phyloP scores from a whole-genome alignment of 208 protist genomes.

The Angomonas desouzai region DNA sequence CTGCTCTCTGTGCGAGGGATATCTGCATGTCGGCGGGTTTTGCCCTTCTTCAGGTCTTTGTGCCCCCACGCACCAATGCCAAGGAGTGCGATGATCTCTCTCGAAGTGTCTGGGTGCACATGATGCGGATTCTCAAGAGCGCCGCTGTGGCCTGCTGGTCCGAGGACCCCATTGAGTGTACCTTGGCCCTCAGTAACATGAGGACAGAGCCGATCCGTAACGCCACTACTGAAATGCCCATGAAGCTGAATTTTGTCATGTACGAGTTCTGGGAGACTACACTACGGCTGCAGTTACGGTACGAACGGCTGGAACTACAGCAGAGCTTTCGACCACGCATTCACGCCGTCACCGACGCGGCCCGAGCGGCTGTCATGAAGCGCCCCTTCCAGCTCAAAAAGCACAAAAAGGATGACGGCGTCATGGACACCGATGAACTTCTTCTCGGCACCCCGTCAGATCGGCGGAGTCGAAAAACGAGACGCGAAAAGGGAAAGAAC shows the following conservation, averaged over 20 bases:
- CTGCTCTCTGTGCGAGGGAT: constrained; percentile 38
- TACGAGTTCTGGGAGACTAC: constrained; percentile 62
- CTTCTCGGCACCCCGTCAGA: neutral
- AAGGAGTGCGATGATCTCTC: constrained; percentile 32
- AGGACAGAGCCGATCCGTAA: constrained; percentile 37
- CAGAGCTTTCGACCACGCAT: constrained; percentile 33
- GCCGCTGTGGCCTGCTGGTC: constrained; percentile 42
- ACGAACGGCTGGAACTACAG: constrained; percentile 36
- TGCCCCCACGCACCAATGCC: constrained; percentile 30
- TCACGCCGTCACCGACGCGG: constrained; percentile 34
- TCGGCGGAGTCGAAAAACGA: neutral
- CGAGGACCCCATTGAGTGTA: constrained; percentile 40
- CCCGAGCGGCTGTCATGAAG: constrained; percentile 24
- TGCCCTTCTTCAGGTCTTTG: constrained; percentile 35
- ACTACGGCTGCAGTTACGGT: constrained; percentile 48
- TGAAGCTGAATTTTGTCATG: constrained; percentile 36
- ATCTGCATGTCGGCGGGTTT: constrained; percentile 33
- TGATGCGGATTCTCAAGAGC: constrained; percentile 24
- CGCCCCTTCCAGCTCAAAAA: constrained; percentile 6
- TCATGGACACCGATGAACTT: neutral
- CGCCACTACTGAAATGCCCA: constrained; percentile 17
- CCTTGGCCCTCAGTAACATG: constrained; percentile 25
- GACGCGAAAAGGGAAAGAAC: neutral
- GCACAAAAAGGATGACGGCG: neutral
- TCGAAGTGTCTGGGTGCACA: constrained; percentile 25